Evolutionary conservation across 352 stramenopile genomes (phyloP).

Genomic region (Globisporangium echinulatum): DNA sequence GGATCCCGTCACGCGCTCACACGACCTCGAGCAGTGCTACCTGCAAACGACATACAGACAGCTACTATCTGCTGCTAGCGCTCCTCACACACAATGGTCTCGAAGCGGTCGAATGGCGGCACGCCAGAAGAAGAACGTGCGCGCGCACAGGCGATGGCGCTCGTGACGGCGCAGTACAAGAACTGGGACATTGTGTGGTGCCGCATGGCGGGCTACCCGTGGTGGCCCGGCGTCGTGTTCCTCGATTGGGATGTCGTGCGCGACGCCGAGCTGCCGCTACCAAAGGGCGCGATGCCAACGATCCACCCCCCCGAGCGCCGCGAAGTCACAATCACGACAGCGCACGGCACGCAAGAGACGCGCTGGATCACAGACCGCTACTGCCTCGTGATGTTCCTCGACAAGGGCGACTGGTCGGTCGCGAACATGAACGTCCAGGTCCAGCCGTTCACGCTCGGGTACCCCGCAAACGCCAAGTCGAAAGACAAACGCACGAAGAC

Average conservation of each 20-base stretch:
- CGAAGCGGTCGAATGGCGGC: conserved; percentile 14
- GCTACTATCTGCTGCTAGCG: conserved; percentile 16
- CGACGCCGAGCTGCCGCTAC: conserved; percentile 29
- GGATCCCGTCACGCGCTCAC: too few species aligned
- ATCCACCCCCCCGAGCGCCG: conserved; percentile 32
- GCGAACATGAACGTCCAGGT: conserved; percentile 34
- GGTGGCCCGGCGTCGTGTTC: conserved; percentile 79
- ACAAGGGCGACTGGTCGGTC: conserved; percentile 58
- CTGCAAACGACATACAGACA: background rate
- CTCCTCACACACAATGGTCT: conserved; percentile 17
- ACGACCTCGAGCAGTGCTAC: too few species aligned
- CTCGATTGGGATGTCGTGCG: conserved; percentile 47
- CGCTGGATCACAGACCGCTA: conserved; percentile 8
- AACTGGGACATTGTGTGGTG: conserved; percentile 78
- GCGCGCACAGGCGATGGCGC: conserved; percentile 22
- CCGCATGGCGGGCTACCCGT: conserved; percentile 61
- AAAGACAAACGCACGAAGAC: conserved; percentile 13
- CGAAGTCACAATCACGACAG: conserved; percentile 8
- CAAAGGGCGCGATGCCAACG: conserved; percentile 23
- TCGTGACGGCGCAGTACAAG: conserved; percentile 50
- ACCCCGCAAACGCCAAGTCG: conserved; percentile 24
- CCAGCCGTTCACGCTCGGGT: conserved; percentile 49
- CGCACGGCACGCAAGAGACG: conserved; percentile 13
- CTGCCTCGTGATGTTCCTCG: conserved; percentile 58
- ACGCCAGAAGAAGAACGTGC: conserved; percentile 16